Conservation (phyloP, 768 basidiomycete species). For the Hysterangium stoloniferum region DNA sequence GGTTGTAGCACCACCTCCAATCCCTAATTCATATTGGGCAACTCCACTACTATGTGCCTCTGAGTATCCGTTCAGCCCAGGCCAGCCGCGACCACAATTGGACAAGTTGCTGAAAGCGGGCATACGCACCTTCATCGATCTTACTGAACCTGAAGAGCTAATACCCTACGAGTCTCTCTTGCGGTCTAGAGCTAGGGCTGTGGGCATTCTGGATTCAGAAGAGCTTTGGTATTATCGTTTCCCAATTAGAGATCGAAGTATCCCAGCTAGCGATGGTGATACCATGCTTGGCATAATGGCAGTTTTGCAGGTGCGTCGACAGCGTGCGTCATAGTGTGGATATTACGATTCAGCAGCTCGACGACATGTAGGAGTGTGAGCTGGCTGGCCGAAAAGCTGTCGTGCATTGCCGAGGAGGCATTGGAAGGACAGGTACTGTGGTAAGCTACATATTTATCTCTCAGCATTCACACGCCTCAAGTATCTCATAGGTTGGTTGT, state of each 20-base stretch:
- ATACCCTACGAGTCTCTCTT: constrained; percentile 56
- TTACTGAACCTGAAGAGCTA: constrained; percentile 76
- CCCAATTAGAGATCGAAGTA: constrained; percentile 64
- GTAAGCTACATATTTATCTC: constrained; percentile 19
- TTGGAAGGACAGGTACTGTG: constrained; percentile 57
- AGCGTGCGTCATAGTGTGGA: neutral
- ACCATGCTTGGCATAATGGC: constrained; percentile 7
- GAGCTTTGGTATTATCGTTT: constrained; percentile 71
- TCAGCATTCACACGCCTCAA: neutral
- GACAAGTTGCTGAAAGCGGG: constrained; percentile 65
- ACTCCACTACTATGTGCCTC: constrained; percentile 65
- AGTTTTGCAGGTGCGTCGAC: constrained; percentile 5
- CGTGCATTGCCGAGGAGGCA: constrained; percentile 75
- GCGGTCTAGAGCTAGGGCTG: constrained; percentile 40
- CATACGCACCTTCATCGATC: constrained; percentile 75
- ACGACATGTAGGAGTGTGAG: constrained; percentile 53
- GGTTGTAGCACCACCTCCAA: constrained; percentile 37
- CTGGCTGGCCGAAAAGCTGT: constrained; percentile 51
- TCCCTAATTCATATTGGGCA: constrained; percentile 85
- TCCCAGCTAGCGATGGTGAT: constrained; percentile 31
- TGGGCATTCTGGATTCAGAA: constrained; percentile 42
- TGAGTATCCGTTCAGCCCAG: constrained; percentile 60
- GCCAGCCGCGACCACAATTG: constrained; percentile 53
- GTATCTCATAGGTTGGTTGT: constrained; percentile 37
- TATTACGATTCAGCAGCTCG: constrained; percentile 30